Percentiles rank a stretch among this genome's conserved stretches.
Evolutionary conservation across 1,284 basidiomycete genomes (phyloP).

Genomic region (Ceratobasidium sp.): DNA sequence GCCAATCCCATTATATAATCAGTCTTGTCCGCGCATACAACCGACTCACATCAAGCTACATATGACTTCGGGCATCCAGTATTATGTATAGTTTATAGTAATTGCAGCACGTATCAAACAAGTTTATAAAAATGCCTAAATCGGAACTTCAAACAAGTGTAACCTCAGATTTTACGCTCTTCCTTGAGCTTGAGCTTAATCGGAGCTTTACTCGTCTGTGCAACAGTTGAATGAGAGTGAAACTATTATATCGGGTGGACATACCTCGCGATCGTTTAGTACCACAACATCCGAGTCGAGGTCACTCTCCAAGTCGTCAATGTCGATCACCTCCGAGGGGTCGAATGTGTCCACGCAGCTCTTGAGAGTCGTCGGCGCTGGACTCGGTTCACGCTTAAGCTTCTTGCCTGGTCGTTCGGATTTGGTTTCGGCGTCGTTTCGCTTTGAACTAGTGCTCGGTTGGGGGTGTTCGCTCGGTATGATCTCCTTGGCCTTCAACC

Average conservation of each 20-base stretch:
- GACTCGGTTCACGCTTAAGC: neutral
- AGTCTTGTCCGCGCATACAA: no score
- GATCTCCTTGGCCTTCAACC: constrained; percentile 23
- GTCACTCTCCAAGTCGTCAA: constrained; percentile 20
- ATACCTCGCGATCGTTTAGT: constrained; percentile 20
- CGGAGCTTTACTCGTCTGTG: neutral
- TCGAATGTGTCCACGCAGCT: neutral
- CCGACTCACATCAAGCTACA: no score
- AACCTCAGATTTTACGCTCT: constrained; percentile 1
- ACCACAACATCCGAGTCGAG: constrained; percentile 30
- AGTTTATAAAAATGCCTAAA: neutral
- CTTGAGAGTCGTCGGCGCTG: neutral
- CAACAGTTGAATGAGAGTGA: neutral
- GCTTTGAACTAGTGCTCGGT: no score
- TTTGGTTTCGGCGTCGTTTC: no score
- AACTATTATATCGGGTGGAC: neutral
- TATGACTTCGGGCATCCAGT: no score
- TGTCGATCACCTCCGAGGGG: constrained; percentile 25
- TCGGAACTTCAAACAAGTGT: neutral
- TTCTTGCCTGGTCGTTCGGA: neutral
- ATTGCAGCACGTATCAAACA: no score
- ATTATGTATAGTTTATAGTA: no score
- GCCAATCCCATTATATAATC: no score
- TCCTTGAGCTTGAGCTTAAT: neutral
- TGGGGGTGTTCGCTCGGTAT: neutral